Evolutionary conservation across 306 rosid species (phyloP).

Genomic region (Delonix regia): DNA sequence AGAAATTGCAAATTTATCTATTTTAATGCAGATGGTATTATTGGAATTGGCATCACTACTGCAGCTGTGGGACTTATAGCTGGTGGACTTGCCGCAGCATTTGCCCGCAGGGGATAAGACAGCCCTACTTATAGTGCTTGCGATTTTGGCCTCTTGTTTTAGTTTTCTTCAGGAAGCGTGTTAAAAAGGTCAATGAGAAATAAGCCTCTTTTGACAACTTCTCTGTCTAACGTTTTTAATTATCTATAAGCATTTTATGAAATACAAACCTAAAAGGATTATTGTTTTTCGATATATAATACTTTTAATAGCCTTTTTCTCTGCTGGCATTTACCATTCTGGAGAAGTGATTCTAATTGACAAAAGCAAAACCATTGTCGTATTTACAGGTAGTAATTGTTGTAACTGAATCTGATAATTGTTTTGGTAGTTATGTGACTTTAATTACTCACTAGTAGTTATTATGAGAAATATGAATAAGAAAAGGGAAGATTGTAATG

Average conservation of each 20-base stretch:
- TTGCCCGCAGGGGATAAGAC: slow-evolving; percentile 68
- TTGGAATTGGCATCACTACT: slow-evolving; percentile 93
- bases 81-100: slow-evolving; percentile 90
- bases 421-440: too few species aligned
- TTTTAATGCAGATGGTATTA: slow-evolving; percentile 74
- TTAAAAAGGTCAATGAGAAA: slow-evolving; percentile 28
- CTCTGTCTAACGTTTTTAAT: not conserved
- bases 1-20: slow-evolving; percentile 10
- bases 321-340: not conserved
- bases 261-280: not conserved
- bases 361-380: not conserved
- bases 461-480: too few species aligned
- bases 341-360: not conserved
- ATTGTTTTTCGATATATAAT: not conserved
- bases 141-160: slow-evolving; percentile 28
- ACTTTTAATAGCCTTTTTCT: not conserved
- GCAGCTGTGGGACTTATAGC: slow-evolving; percentile 82
- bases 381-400: too few species aligned
- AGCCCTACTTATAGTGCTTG: slow-evolving; percentile 1
- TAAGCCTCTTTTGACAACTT: slow-evolving; percentile 22
- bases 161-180: slow-evolving; percentile 15
- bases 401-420: too few species aligned
- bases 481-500: too few species aligned
- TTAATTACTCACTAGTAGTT: too few species aligned
- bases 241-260: not conserved